Evolutionary conservation across 768 basidiomycete genomes (phyloP), one percentile per base, ranked within the genome.

Genomic region (Harrya chromipes): DNA sequence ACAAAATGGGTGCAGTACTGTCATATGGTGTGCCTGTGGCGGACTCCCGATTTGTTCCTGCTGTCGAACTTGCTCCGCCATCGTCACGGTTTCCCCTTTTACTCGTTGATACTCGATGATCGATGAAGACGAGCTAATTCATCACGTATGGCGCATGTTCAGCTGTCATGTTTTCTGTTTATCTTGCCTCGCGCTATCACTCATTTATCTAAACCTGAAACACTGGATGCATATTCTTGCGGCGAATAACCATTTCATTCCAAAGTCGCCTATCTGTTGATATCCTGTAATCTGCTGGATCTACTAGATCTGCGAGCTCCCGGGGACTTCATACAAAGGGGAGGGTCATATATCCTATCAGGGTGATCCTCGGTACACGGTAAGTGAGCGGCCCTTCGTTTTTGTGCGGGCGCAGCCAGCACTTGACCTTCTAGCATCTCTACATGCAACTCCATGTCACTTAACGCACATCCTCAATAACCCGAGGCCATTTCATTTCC

Each of bases 61-160:
- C 81, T 24, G 61, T 89, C 37, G 79, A 84, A 34, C 65, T 87
- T 27, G 84, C 82, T 19, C 87, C 85, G 55, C 81, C 87, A 16
- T 82, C 83, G 35, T 75, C 85, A 37, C 76, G 90, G 49, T 89
- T 92, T 68, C 87, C 87, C 14, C 71, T 90, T 61, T 69, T 92
- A 40, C 74, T 90, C 49, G 74, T 87, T 49, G 84, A 80, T 46
- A 42, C 44, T 47, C 58, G 62, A 51, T 67, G 55, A 62, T 56
- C 35, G 38, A 50, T 54, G 48, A 31, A 49, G 38, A 46, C 47
- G 49, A 46, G 41, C 47, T 21, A 33, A 54, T 58, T 52, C 50
- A 54, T 52, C 54, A 19, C 51, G 59, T 53, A 49, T 26, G 52
- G 40, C 52, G 49, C 53, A 50, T 55, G 60, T 53, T 36, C 43